Evolutionary conservation across 306 rosid species (phyloP).

Genomic region (Cicer pinnatifidum): DNA sequence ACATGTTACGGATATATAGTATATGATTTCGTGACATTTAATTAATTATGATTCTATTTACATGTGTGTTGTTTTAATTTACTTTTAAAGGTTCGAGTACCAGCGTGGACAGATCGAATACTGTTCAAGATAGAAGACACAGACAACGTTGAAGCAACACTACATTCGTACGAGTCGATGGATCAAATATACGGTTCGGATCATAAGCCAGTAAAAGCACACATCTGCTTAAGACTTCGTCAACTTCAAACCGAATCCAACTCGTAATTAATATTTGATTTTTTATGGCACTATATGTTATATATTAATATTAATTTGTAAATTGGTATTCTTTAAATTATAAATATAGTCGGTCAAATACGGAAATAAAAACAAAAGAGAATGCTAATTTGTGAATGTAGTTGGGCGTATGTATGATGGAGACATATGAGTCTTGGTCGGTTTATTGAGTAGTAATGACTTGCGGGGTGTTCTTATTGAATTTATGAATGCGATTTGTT

Average conservation of each 20-base stretch:
- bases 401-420: background rate
- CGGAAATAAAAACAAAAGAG: background rate
- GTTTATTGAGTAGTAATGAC: background rate
- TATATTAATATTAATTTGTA: background rate
- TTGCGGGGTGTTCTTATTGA: background rate
- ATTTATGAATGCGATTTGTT: conserved; percentile 25
- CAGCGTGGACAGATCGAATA: conserved; percentile 78
- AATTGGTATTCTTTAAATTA: conserved; percentile 3
- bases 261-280: background rate
- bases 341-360: background rate
- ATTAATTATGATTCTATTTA: background rate
- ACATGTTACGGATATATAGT: background rate
- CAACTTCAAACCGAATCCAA: conserved; percentile 24
- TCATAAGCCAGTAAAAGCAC: conserved; percentile 80
- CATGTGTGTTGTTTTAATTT: background rate
- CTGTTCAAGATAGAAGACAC: conserved; percentile 60
- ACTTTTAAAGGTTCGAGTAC: conserved; percentile 64
- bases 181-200: conserved; percentile 66
- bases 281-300: background rate
- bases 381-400: conserved; percentile 14
- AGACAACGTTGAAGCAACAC: conserved; percentile 51
- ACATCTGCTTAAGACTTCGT: conserved; percentile 56
- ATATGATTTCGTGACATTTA: conserved; percentile 9
- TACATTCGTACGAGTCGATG: conserved; percentile 62
- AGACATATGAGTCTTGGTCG: conserved; percentile 37